Base-by-base conservation (phyloP, 1,284 basidiomycete genomes). In the Puccinia horiana region DNA sequence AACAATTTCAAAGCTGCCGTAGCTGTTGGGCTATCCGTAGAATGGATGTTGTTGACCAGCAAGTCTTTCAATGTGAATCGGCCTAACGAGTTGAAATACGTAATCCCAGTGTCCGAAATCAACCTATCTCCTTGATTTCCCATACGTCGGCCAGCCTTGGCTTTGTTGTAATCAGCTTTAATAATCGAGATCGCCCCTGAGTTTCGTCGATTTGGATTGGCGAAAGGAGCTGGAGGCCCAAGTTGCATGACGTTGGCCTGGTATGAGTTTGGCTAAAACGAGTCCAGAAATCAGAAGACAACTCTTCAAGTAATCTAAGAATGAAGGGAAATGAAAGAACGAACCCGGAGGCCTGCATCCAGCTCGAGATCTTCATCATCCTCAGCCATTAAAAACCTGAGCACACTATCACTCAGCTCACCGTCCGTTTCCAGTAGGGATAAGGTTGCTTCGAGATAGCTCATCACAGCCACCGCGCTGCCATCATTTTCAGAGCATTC, bases 391-490 rank as follows among this genome's bases (percentile, higher is more conserved):
- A 95, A 90, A 87, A 94, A 95, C 73, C 91, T 89, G 70, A 95
- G 89, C 18, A 95, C 88, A n/a, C 92, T 88, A 83, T 92, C 90
- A 3, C 90, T 90, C 52, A 95, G 89, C 76, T 90, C 90, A 32
- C 85, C 84, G 9, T 92, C 92, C 61, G 92, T 89, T 79, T 91
- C 90, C 20, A 96, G 89, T 0, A 92, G 93, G 72, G 91, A 90
- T 76, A 96, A 90, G 88, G 95, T 92, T 85, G 93, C 91, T 83
- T 98, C 94, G 83, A 98, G 92, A 85, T 99, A 98, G n/a, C 93
- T 94, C 90, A 98, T 92, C 76, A 98, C 95, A 1, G 96, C 96
- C 0, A 97, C 93, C 0, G 95, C 93, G 84, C 95, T 97, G 35
- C 96, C 96, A 87, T 99, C 96, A 8, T 89, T 87, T 83, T 94